Evolutionary conservation across 2,329 filamentous ascomycete genomes (phyloP).

Genomic region (Colletotrichum sp.): DNA sequence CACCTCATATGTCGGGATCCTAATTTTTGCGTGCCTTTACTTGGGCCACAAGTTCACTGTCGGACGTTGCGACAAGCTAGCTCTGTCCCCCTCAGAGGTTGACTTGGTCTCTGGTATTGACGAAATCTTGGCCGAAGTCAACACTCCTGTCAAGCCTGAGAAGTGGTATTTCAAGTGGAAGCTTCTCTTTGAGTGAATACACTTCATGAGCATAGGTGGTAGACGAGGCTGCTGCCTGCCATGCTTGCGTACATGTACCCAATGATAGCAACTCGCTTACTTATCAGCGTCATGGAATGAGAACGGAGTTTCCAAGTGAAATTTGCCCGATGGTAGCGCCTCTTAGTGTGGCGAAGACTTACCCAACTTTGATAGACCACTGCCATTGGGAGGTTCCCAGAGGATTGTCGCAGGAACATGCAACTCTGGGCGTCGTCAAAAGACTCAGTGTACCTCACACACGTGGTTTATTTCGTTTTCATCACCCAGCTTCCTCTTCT

Average conservation of each 20-base stretch:
- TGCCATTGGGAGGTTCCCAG: neutral
- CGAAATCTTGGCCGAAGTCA: neutral
- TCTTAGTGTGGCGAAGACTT: neutral
- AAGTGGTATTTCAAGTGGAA: neutral
- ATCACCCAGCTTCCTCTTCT: neutral
- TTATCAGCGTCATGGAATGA: neutral
- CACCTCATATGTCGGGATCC: conserved; percentile 66
- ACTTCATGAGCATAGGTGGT: neutral
- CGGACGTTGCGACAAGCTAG: neutral
- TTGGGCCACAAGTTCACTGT: conserved; percentile 50
- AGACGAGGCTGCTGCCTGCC: neutral
- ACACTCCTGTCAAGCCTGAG: neutral
- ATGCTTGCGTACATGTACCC: neutral
- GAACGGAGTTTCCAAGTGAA: neutral
- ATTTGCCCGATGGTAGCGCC: neutral
- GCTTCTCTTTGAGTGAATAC: neutral
- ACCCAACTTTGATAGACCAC: neutral
- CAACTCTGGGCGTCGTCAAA: neutral
- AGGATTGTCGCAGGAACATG: neutral
- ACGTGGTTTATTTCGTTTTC: neutral
- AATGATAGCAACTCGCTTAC: neutral
- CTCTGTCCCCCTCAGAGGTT: neutral
- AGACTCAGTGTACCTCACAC: neutral
- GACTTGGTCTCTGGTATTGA: neutral
- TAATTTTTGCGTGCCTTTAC: conserved; percentile 66